Evolutionary conservation across 2,329 filamentous ascomycete species (phyloP), one percentile per base, ranked within the genome.

Genomic region (Colletotrichum spaethianum): DNA sequence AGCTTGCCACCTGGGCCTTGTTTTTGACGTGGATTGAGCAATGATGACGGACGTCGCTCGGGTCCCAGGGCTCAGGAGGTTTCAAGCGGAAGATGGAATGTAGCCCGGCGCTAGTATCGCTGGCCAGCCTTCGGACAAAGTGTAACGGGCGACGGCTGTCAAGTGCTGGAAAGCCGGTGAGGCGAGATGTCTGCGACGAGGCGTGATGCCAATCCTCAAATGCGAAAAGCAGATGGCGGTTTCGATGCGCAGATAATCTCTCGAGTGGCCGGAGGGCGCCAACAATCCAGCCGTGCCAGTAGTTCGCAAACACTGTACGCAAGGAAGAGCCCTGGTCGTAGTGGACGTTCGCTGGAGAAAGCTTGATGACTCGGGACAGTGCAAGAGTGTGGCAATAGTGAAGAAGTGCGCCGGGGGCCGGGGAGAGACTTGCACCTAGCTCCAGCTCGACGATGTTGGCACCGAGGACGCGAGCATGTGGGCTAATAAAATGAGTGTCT

Each of bases 311-410:
- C 48, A 67, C 65, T 63, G 57, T 53, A 56, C 50, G 11, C 28
- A 62, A 48, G 65, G 65, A 23, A 36, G 42, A 33, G 44, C 42
- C 11, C 42, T 38, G 59, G 36, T 28, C 36, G 36, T 12, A 48
- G 23, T 28, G 14, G 28, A 60, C 28, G 23, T n/a, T 23, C 26
- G 53, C 44, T 42, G 16, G 20, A n/a, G 28, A 28, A 67, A 64
- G 66, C 23, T 64, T 68, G 57, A n/a, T 63, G 57, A 67, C 56
- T 67, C 36, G 46, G 33, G 46, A 67, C 64, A n/a, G 55, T 23
- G 46, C 44, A 18, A 57, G n/a, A 26, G 33, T 26, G 33, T 38
- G 55, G 55, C 26, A 44, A 36, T 42, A 52, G n/a, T n/a, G n/a
- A n/a, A n/a, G 11, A 36, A 42, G 26, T 26, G 64, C 38, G 46